Evolutionary conservation across 345 rosid genomes (phyloP).

Genomic region (Linum usitatissimum): DNA sequence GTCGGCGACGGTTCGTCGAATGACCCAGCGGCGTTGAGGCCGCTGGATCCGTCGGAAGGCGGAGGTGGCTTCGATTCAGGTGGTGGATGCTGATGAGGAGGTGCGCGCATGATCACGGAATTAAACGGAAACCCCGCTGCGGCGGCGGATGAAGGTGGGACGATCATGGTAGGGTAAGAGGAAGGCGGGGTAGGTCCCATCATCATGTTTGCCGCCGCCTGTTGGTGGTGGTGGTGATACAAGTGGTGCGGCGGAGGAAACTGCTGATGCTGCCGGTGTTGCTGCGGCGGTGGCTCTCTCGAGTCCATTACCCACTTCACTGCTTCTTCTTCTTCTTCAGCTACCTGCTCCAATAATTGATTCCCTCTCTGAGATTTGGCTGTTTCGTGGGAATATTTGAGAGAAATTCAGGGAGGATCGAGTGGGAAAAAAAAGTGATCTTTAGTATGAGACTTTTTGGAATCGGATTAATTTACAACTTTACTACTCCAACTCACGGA

Average conservation of each 20-base stretch:
- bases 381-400: background rate
- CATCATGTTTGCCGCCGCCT: background rate
- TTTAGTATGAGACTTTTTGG: no score
- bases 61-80: slow-evolving; percentile 2
- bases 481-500: no score
- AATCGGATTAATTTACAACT: no score
- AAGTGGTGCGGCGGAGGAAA: background rate
- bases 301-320: background rate
- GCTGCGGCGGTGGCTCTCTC: slow-evolving; percentile 1
- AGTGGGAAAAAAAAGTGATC: background rate
- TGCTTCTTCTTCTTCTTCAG: background rate
- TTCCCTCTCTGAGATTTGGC: background rate
- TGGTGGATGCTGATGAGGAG: background rate
- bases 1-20: slow-evolving; percentile 10
- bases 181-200: background rate
- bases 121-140: background rate
- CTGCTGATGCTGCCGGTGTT: background rate
- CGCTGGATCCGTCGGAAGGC: background rate
- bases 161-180: slow-evolving; percentile 1
- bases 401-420: background rate
- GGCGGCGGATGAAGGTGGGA: background rate
- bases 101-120: background rate
- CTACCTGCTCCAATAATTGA: background rate
- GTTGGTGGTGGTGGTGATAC: background rate
- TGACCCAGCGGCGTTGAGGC: background rate